Evolutionary conservation across 768 basidiomycete species (phyloP).

Genomic region (Boletus bicolor): DNA sequence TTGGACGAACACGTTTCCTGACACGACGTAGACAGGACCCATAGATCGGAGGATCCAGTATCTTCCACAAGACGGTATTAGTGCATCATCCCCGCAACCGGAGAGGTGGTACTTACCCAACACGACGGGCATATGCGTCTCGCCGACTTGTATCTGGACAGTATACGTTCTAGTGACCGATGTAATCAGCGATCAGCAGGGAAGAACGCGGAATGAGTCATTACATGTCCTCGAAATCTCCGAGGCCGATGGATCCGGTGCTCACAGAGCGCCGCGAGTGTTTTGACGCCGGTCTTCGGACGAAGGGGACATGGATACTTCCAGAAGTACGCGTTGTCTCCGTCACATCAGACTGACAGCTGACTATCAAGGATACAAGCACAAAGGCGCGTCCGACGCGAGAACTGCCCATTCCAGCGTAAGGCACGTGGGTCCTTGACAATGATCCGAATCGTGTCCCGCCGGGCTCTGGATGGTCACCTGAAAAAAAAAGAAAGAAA

Average conservation of each 20-base stretch:
- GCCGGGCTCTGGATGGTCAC: not conserved
- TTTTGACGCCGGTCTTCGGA: not conserved
- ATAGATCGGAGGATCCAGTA: slow-evolving; percentile 76
- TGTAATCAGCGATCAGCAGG: slow-evolving; percentile 1
- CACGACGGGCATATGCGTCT: slow-evolving; percentile 49
- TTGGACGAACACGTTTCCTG: slow-evolving; percentile 37
- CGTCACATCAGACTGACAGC: not conserved
- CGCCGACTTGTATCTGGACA: slow-evolving; percentile 57
- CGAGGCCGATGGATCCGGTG: slow-evolving; percentile 48
- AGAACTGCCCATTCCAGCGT: slow-evolving; percentile 11
- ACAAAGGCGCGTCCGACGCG: slow-evolving; percentile 7
- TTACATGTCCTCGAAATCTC: slow-evolving; percentile 63
- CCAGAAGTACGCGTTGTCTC: slow-evolving; percentile 8
- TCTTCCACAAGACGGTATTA: slow-evolving; percentile 39
- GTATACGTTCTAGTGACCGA: slow-evolving; percentile 52
- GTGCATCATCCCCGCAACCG: not conserved
- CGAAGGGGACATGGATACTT: slow-evolving; percentile 27
- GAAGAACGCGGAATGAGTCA: slow-evolving; percentile 16
- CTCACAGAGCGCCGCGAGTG: slow-evolving; percentile 10
- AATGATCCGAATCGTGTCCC: not conserved
- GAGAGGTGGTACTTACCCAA: slow-evolving; percentile 43
- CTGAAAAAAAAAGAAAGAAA: not conserved
- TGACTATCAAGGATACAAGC: slow-evolving; percentile 3
- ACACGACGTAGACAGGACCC: slow-evolving; percentile 65
- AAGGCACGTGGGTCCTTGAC: not conserved